Evolutionary conservation across 1,284 basidiomycete species (phyloP).

Genomic region (Porodaedalea pini): DNA sequence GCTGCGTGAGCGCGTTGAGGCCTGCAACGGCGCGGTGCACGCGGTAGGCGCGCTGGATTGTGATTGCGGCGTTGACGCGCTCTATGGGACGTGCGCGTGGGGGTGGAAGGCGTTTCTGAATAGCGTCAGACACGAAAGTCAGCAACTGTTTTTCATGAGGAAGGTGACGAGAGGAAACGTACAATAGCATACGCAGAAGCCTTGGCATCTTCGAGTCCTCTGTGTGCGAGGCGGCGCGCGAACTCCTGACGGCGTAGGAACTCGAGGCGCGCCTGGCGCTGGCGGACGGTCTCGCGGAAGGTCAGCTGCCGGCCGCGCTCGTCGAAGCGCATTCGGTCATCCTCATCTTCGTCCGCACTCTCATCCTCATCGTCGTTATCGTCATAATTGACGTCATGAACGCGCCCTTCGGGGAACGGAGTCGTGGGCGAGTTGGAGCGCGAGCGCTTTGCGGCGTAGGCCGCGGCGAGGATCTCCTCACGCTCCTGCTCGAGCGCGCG

Average conservation of each 20-base stretch:
- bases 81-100: constrained; percentile 5
- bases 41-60: constrained; percentile 19
- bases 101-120: constrained; percentile 16
- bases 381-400: neutral
- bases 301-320: constrained; percentile 12
- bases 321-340: constrained; percentile 1
- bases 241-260: constrained; percentile 18
- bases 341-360: neutral
- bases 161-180: neutral
- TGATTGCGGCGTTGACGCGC: constrained; percentile 18
- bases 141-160: neutral
- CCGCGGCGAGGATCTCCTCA: constrained; percentile 16
- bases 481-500: constrained; percentile 19
- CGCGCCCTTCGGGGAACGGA: neutral
- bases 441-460: constrained; percentile 3
- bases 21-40: constrained; percentile 3
- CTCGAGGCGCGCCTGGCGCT: constrained; percentile 19
- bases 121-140: neutral
- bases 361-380: neutral
- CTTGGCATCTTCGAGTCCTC: constrained; percentile 10
- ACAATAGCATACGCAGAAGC: constrained; percentile 17
- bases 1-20: neutral
- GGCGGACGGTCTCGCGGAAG: constrained; percentile 19
- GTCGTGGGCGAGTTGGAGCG: neutral
- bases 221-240: constrained; percentile 14